Conservation (phyloP, 345 rosid species). For the Kernera saxatilis region DNA sequence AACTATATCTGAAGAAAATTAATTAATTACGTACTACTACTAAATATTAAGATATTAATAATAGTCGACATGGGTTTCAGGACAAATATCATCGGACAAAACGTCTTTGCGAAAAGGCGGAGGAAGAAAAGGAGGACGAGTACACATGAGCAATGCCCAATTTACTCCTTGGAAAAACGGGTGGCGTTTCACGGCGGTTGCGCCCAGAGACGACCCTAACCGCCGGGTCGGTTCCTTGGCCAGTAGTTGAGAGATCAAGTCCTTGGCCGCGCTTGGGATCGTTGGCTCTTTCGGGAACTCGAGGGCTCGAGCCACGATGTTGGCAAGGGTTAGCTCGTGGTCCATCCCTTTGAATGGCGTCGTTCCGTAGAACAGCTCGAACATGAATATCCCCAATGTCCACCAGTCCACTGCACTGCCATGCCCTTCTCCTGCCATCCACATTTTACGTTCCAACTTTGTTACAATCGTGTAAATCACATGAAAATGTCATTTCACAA, state of each 20-base stretch:
- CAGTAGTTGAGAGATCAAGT: conserved; percentile 62
- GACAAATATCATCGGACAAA: conserved; percentile 65
- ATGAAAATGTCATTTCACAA: no score
- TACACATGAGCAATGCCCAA: conserved; percentile 90
- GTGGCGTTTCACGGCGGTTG: conserved; percentile 78
- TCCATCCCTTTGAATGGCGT: conserved; percentile 84
- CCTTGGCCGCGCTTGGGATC: conserved; percentile 56
- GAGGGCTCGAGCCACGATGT: conserved; percentile 88
- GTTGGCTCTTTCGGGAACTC: conserved; percentile 79
- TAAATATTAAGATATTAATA: conserved; percentile 41
- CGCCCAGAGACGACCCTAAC: conserved; percentile 75
- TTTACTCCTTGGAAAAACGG: conserved; percentile 81
- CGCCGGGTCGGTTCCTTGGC: conserved; percentile 72
- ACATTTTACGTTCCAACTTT: neutral
- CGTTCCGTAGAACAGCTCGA: conserved; percentile 67
- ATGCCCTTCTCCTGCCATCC: conserved; percentile 67
- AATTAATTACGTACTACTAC: conserved; percentile 8
- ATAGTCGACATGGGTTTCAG: conserved; percentile 64
- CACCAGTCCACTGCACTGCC: conserved; percentile 94
- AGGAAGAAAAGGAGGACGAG: conserved; percentile 72
- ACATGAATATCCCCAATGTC: conserved; percentile 85
- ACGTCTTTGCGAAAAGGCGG: conserved; percentile 53
- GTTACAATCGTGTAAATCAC: neutral
- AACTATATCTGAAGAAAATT: neutral
- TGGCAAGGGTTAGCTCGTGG: conserved; percentile 84